Percentiles rank a stretch among this genome's conserved stretches.
phyloP scores from a whole-genome alignment of 2,329 filamentous ascomycete species.

The Hypoxylon sp. region DNA sequence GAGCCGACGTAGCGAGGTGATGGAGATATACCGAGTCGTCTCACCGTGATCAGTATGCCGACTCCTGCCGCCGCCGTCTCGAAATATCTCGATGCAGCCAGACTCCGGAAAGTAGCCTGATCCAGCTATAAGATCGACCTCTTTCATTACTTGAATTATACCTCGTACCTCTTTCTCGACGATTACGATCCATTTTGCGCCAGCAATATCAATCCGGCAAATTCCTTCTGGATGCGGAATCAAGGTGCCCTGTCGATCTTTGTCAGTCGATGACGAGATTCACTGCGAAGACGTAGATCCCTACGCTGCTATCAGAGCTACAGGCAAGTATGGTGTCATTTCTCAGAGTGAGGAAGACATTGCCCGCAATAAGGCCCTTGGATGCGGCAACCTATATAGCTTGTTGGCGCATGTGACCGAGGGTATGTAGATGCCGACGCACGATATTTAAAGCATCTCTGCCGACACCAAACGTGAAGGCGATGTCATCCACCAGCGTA shows the following conservation, averaged over 20 bases:
- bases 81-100: constrained; percentile 67
- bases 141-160: neutral
- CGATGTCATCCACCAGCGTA: constrained; percentile 75
- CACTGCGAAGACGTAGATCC: neutral
- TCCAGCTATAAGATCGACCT: constrained; percentile 24
- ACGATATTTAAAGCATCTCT: constrained; percentile 76
- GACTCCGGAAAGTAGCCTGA: constrained; percentile 77
- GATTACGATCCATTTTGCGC: constrained; percentile 71
- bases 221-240: constrained; percentile 64
- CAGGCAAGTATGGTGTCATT: constrained; percentile 44
- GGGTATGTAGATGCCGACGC: constrained; percentile 37
- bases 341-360: constrained; percentile 52
- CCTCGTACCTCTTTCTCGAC: constrained; percentile 77
- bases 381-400: constrained; percentile 69
- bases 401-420: neutral
- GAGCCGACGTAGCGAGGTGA: neutral
- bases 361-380: constrained; percentile 74
- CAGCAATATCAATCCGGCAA: constrained; percentile 56
- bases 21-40: constrained; percentile 14
- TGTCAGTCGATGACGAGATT: constrained; percentile 18
- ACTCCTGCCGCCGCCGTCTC: constrained; percentile 54
- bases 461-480: constrained; percentile 70
- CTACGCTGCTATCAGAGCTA: constrained; percentile 44
- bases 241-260: constrained; percentile 60
- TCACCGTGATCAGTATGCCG: constrained; percentile 75